Evolutionary conservation across 1,284 basidiomycete genomes (phyloP), one percentile per base, ranked within the genome.

Genomic region (Sporisorium sorghi): DNA sequence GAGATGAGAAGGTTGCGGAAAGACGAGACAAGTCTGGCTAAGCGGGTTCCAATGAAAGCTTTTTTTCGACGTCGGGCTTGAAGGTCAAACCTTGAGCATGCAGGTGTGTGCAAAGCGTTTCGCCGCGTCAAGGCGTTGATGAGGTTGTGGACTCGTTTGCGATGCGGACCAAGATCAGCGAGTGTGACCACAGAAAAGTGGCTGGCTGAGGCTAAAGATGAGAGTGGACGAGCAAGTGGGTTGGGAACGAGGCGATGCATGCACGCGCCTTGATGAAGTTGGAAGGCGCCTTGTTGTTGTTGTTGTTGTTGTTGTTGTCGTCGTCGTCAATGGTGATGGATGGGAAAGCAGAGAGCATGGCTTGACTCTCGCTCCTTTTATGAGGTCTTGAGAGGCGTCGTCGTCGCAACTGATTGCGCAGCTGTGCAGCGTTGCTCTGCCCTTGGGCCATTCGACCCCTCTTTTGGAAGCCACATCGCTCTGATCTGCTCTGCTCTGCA

Each of bases 51-150:
- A 19, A 54, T 33, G 52, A 54, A 54, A 54, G 51, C 40, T 33
- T 43, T 33, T 43, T 43, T 30, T 32, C 30, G 52, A 44, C 24
- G 52, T 43, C 40, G 52, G 43, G 19, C 24, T 33, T 32, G 9
- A 15, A 35, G 40, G 28, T 33, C 21, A 54, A 54, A 54, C 28
- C 52, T 54, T 54, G 52, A 33, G 6, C 49, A 37, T 46, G 44
- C 24, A 28, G 15, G n/a, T 17, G 15, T 17, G 15, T n/a, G 49
- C 49, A 51, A 51, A 26, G 35, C 23, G 24, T 15, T 33, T 17
- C 21, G 19, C n/a, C 17, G 47, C 47, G 30, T 49, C 2, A 9
- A 35, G 21, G 32, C 30, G 32, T 21, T 23, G 47, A 49, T 19
- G 26, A 35, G 21, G 47, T 12, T 35, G 30, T 49, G 26, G 26